These are phyloP conservation scores for Russula dissimulans DNA, from an alignment of 768 basidiomycete species.

Conservation along the genomic window DNA sequence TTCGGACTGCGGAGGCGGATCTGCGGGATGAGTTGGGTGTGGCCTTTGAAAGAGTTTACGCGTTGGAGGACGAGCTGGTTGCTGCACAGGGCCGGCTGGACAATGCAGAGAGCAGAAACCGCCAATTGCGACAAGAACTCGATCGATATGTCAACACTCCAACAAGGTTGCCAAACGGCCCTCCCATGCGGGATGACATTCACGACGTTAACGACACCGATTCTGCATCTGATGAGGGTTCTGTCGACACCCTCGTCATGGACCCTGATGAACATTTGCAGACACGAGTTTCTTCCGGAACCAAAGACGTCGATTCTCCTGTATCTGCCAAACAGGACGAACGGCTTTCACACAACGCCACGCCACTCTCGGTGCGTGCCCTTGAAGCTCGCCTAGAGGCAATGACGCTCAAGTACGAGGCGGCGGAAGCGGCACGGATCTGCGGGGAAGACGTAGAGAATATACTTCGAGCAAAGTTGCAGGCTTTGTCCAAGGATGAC, in stretches of 20 bases:
- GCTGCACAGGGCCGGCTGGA: slow-evolving; percentile 5
- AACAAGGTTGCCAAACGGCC: not conserved
- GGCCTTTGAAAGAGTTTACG: not conserved
- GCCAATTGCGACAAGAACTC: slow-evolving; percentile 13
- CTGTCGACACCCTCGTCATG: slow-evolving; percentile 17
- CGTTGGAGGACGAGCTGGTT: slow-evolving; percentile 14
- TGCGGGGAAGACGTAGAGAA: slow-evolving; percentile 18
- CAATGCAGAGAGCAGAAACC: not conserved
- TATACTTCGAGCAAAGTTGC: slow-evolving; percentile 6
- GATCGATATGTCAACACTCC: not conserved
- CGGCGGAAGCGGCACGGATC: slow-evolving; percentile 18
- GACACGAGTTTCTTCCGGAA: not conserved
- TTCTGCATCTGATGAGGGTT: slow-evolving; percentile 13
- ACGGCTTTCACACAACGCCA: not conserved
- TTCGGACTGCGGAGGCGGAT: slow-evolving; percentile 3
- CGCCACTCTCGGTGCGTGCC: not conserved
- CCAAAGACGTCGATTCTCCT: not conserved
- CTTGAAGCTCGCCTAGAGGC: slow-evolving; percentile 10
- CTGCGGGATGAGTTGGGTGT: slow-evolving; percentile 8
- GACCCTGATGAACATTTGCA: slow-evolving; percentile 2
- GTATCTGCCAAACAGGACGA: not conserved
- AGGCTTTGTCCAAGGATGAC: not conserved
- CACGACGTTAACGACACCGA: slow-evolving; percentile 10
- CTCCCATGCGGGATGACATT: not conserved
- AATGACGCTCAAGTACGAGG: slow-evolving; percentile 16